A percentile compares a stretch with the other conserved stretches of the same genome.
Evolutionary conservation across 2,329 filamentous ascomycete genomes (phyloP).

Genomic region (Sclerotinia nivalis): DNA sequence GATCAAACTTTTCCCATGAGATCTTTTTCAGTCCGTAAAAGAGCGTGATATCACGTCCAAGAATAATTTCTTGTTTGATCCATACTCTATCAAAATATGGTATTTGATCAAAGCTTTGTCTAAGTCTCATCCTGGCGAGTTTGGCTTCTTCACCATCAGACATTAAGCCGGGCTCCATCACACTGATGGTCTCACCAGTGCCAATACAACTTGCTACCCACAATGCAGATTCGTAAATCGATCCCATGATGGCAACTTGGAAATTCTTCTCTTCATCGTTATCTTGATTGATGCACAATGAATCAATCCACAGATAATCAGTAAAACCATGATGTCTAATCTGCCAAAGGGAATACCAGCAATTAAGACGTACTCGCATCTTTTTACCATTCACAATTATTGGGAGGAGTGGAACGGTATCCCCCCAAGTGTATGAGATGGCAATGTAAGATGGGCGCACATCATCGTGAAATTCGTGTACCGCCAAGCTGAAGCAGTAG

Average conservation of each 20-base stretch:
- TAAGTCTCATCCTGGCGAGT: background rate
- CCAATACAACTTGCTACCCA: conserved; percentile 29
- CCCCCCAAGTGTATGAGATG: conserved; percentile 17
- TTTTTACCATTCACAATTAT: conserved; percentile 3
- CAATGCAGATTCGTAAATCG: conserved; percentile 27
- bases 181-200: conserved; percentile 8
- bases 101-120: conserved; percentile 11
- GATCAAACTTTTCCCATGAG: conserved; percentile 1
- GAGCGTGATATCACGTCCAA: background rate
- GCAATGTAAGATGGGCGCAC: background rate
- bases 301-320: conserved; percentile 29
- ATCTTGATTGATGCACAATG: conserved; percentile 31
- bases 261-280: conserved; percentile 25
- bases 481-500: conserved; percentile 8
- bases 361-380: conserved; percentile 12
- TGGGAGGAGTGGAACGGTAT: background rate
- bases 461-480: conserved; percentile 4
- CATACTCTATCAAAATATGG: conserved; percentile 20
- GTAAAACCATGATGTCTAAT: conserved; percentile 22
- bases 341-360: conserved; percentile 19
- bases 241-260: conserved; percentile 28
- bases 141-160: background rate
- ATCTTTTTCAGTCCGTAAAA: conserved; percentile 8
- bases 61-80: conserved; percentile 18
- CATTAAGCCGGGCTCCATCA: too few relatives aligned